Evolutionary conservation across 306 rosid genomes (phyloP), one percentile per base, ranked within the genome.

Genomic region (Vigna unguiculata): DNA sequence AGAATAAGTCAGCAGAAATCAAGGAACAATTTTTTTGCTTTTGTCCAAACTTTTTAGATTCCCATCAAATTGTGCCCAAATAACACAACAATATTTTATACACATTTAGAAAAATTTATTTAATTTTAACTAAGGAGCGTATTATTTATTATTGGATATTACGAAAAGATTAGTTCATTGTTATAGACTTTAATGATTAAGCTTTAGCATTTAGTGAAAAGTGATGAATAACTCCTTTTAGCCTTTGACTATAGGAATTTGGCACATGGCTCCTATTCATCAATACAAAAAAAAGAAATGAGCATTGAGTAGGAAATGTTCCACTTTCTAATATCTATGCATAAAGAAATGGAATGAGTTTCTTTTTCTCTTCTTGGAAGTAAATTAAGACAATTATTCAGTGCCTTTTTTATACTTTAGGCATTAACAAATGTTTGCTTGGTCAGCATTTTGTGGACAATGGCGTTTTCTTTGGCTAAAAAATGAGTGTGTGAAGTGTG

Each of bases 1-100:
- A 28, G n/a, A 9, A 57, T 5, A 57, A 22, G 7, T 0, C 34
- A 22, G 67, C 67, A 30, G 67, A 60, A 60, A 60, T 60, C 1
- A 5, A 60, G 43, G 67, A 60, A 45, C 67, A 60, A 30, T 30
- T 1, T 9, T 36, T 36, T 36, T 36, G 41, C 2, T 8, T 57
- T 59, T 59, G 20, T 28, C 41, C 20, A 59, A 28, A 21, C 36
- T 15, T 32, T 61, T 16, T 61, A 61, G 67, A 61, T 61, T 61
- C 67, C 45, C 45, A 28, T 58, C 19, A 24, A 28, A 14, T 28
- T 10, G 7, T 59, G 12, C 0, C 12, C 41, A 14, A 15, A 30
- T n/a, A 61, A 16, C 46, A 40, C 3, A 40, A 40, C 9, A 16
- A 15, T 60, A 6, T 7, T 30, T 30, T 30, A 60, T 30, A 59